Conservation (phyloP, 352 stramenopile genomes). For the Phytopythium sindhum region DNA sequence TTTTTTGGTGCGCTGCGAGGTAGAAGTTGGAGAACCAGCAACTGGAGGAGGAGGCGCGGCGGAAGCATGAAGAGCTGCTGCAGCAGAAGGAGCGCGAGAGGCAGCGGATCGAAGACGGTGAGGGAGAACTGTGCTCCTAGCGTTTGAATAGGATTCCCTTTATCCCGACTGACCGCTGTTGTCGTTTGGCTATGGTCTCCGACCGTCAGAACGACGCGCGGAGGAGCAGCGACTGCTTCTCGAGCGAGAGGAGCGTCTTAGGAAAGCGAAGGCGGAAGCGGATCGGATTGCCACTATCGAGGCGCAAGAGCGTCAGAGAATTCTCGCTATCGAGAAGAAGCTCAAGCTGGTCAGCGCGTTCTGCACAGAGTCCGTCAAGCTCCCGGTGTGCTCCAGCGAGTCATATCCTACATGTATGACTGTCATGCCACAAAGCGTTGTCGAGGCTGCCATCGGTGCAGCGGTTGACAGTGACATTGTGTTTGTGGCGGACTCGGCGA, state of each 20-base stretch:
- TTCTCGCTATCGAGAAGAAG: conserved; percentile 38
- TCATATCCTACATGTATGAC: conserved; percentile 11
- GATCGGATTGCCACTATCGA: conserved; percentile 45
- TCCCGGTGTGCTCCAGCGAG: conserved; percentile 10
- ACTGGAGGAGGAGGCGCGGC: conserved; percentile 48
- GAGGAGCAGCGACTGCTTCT: conserved; percentile 28
- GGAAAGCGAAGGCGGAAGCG: conserved; percentile 24
- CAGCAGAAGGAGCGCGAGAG: conserved; percentile 39
- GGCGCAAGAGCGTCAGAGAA: conserved; percentile 22
- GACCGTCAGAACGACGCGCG: conserved; percentile 28
- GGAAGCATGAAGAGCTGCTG: conserved; percentile 41
- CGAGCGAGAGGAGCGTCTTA: conserved; percentile 26
- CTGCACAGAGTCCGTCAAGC: conserved; percentile 32
- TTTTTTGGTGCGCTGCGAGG: conserved; percentile 2
- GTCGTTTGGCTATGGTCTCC: background rate
- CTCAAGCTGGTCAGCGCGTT: conserved; percentile 48
- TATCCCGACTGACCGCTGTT: background rate
- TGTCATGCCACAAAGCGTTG: conserved; percentile 8
- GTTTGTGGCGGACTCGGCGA: conserved; percentile 30
- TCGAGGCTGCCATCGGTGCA: conserved; percentile 7
- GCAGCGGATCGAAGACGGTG: conserved; percentile 45
- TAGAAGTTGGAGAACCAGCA: conserved; percentile 77
- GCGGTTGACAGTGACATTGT: conserved; percentile 28
- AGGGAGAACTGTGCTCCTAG: background rate
- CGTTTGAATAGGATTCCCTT: background rate